Evolutionary conservation across 2,329 filamentous ascomycete species (phyloP), one percentile per base, ranked within the genome.

Genomic region (Colletotrichum nymphaeae): DNA sequence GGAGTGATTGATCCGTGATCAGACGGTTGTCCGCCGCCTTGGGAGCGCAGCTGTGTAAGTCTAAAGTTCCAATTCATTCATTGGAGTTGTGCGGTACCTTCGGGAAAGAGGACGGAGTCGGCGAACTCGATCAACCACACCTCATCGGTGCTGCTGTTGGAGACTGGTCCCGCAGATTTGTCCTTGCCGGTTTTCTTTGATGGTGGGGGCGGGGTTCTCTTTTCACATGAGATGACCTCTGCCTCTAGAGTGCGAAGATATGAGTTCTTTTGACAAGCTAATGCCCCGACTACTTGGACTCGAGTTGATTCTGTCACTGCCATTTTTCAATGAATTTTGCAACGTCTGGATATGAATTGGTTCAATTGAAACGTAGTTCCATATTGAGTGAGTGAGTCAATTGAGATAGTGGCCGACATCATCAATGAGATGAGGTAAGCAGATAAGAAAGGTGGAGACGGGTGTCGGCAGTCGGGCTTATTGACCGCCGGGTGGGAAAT

Each of bases 1-100:
- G 46, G 22, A 5, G 68, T 64, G 14, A 81, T 68, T 7, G 77
- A 77, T 16, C 79, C 80, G 19, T 79, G 69, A 59, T 81, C 80
- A 0, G 77, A 79, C n/a, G 80, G 80, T 7, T 81, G 80, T 1
- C 80, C 80, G 8, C 80, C 80, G 8, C 80, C 80, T 81, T 22
- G 8, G 4, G 4, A 8, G 4, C 5, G 24, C 26, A 16, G 14
- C 2, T 11, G 12, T 5, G 52, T 65, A 32, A 65, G 52, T 19
- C 35, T n/a, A 1, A 24, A 63, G 37, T 16, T 0, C 24, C 11
- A 3, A 11, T 24, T 4, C 6, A 3, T 6, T 19, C n/a, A 28
- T 6, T 12, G 14, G 2, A 3, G 42, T 19, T 8, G 3, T 22
- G 19, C 19, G 32, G 4, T 35, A 77, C 80, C 80, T 75, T 81